phyloP scores from a whole-genome alignment of 495 filamentous ascomycete species.

The Hypoxylon perforatum region DNA sequence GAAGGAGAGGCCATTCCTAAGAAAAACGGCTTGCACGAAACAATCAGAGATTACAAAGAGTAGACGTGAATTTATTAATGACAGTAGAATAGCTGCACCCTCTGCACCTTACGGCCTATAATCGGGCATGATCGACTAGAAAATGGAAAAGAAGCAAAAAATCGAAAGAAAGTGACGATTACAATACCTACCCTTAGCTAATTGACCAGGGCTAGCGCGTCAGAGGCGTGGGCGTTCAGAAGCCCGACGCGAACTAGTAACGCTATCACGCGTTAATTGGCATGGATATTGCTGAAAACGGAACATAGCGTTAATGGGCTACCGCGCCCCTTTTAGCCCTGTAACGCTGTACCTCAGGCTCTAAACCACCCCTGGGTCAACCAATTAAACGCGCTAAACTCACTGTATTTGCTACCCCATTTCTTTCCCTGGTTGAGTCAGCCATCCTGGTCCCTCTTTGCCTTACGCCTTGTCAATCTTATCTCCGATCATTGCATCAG shows the following conservation, averaged over 20 bases:
- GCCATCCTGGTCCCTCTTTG: background rate
- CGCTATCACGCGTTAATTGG: slow-evolving; percentile 50
- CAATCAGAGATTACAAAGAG: background rate
- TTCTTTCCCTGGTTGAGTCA: slow-evolving; percentile 7
- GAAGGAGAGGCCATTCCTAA: slow-evolving; percentile 42
- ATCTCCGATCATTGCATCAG: slow-evolving; percentile 15
- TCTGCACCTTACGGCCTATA: background rate
- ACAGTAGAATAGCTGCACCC: background rate
- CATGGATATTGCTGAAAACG: slow-evolving; percentile 27
- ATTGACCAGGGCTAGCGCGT: slow-evolving; percentile 38
- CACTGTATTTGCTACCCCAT: background rate
- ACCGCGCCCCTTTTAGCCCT: too few relatives aligned
- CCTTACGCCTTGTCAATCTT: slow-evolving; percentile 1
- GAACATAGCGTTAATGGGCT: too few relatives aligned
- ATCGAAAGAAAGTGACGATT: slow-evolving; percentile 26
- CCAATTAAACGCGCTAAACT: background rate
- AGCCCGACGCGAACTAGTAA: slow-evolving; percentile 45
- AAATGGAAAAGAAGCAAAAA: slow-evolving; percentile 8
- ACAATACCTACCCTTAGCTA: slow-evolving; percentile 14
- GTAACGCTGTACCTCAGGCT: too few relatives aligned
- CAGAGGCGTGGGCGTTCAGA: slow-evolving; percentile 20
- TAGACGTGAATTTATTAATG: background rate
- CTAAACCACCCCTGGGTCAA: too few relatives aligned
- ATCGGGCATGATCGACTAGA: background rate
- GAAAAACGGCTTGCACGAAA: background rate